Base-by-base conservation (phyloP, 2,329 filamentous ascomycete species). In the Nannizziopsis arthrosporioides region DNA sequence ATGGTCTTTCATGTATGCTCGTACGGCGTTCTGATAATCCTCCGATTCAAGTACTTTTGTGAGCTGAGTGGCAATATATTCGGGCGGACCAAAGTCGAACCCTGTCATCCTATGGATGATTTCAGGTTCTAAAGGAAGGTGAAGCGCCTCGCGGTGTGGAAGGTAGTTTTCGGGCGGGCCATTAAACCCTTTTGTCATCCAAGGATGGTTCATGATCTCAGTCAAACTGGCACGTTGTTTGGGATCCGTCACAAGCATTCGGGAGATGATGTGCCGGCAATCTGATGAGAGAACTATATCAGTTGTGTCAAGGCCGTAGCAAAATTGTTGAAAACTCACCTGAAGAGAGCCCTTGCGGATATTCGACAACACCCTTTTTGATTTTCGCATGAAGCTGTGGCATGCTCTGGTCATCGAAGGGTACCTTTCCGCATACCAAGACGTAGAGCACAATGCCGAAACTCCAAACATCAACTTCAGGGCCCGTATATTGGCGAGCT, bases 351-450 rank as follows among this genome's bases (percentile, higher is more conserved):
- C 92, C 96, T 51, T 82, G 85, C 2, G 92, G 92, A 65, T 96
- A 98, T 63, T 98, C 92, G 14, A 96, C 92, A 44, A 85, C 70
- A 32, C 92, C 92, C 63, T 94, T 94, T 72, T 98, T 98, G 68
- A 98, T 98, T 71, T 98, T 98, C 50, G 90, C 89, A 68, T 98
- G 92, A 42, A 98, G 73, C 54, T 94, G 89, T 32, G 90, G 92
- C 88, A 98, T 98, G 70, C 89, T 95, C 69, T 98, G 92, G 62
- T 98, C 92, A 63, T 98, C 92, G 61, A 98, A 98, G 0, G 92
- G 92, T 2, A 98, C 92, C 66, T 96, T 96, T 45, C 92, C 92
- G 62, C 92, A 96, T 3, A 96, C 92, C 53, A 98, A 69, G 50
- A 98, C 92, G 59, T 96, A 98, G 11, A 98, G 76, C 10, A 98